A percentile compares a stretch with the other conserved stretches of the same genome.
Conservation (phyloP, 2,329 filamentous ascomycete species). For the Ophiostoma sp. region DNA sequence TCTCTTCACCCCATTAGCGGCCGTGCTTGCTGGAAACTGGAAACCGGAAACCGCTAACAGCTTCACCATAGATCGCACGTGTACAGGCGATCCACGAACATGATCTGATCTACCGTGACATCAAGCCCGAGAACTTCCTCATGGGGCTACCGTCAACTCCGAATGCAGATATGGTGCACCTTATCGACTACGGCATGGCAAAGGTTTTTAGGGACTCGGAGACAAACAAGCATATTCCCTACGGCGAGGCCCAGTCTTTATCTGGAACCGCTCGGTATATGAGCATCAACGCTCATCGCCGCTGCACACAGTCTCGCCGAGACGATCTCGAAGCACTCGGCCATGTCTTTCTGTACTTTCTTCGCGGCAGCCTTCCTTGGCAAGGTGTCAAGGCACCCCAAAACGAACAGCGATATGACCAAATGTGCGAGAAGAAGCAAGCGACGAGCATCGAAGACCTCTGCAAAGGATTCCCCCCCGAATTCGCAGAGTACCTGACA, state of each 20-base stretch:
- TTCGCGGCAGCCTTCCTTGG: slow-evolving; percentile 64
- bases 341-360: slow-evolving; percentile 71
- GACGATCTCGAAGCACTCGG: slow-evolving; percentile 89
- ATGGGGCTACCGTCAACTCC: slow-evolving; percentile 88
- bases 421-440: slow-evolving; percentile 99
- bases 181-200: slow-evolving; percentile 98
- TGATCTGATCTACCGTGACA: slow-evolving; percentile 97
- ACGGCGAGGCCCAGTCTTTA: slow-evolving; percentile 90
- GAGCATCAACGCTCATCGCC: slow-evolving; percentile 98
- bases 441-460: slow-evolving; percentile 94
- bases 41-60: background rate
- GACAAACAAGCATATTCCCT: slow-evolving; percentile 97
- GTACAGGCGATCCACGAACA: slow-evolving; percentile 94
- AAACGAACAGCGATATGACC: slow-evolving; percentile 96
- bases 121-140: slow-evolving; percentile 98
- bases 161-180: slow-evolving; percentile 88
- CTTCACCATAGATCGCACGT: slow-evolving; percentile 61
- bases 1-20: background rate
- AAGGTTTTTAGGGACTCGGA: slow-evolving; percentile 98
- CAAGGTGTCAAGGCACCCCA: slow-evolving; percentile 66
- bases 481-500: slow-evolving; percentile 94
- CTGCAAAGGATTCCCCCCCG: slow-evolving; percentile 89
- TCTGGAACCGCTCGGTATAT: slow-evolving; percentile 97
- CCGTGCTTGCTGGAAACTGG: too few relatives aligned
- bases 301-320: slow-evolving; percentile 87